These are phyloP conservation scores for Phaeoacremonium minimum DNA, from an alignment of 2,329 filamentous ascomycete species.

Conservation along the genomic window DNA sequence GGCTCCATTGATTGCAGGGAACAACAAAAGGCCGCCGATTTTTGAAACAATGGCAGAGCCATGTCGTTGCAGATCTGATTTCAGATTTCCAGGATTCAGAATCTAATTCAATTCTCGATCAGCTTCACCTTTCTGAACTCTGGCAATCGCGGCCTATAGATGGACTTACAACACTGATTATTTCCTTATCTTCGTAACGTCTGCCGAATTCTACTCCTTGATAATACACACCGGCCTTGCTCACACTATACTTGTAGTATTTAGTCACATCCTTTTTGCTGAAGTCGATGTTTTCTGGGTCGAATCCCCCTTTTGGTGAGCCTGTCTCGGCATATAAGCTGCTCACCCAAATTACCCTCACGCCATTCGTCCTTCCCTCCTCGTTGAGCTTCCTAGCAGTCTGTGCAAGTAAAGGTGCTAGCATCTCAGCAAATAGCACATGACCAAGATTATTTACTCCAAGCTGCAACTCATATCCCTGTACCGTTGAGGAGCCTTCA, in stretches of 20 bases:
- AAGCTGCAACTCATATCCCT: conserved; percentile 10
- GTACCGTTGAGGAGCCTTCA: conserved; percentile 16
- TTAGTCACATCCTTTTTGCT: conserved; percentile 1
- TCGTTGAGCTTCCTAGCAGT: conserved; percentile 1
- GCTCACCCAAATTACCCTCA: conserved; percentile 8
- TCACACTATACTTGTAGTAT: conserved; percentile 13
- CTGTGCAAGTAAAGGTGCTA: conserved; percentile 5
- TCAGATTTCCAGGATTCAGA: conserved; percentile 4
- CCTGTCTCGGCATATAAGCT: conserved; percentile 5
- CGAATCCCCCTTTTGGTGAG: conserved; percentile 3
- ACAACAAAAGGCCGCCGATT: background rate
- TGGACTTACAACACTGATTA: conserved; percentile 13
- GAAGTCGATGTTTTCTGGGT: conserved; percentile 6
- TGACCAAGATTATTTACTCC: conserved; percentile 10
- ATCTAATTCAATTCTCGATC: too few relatives aligned
- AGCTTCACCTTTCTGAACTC: too few relatives aligned
- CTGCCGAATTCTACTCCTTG: conserved; percentile 17
- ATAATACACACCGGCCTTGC: conserved; percentile 17
- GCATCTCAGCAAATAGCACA: conserved; percentile 8
- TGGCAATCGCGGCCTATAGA: too few relatives aligned
- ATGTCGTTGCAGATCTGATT: conserved; percentile 2
- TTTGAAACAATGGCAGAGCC: background rate
- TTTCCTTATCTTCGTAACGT: conserved; percentile 13
- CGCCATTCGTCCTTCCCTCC: background rate
- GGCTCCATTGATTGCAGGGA: conserved; percentile 1